These are phyloP conservation scores for Mariannaea sp. DNA, from an alignment of 2,329 filamentous ascomycete genomes.

Conservation along the genomic window DNA sequence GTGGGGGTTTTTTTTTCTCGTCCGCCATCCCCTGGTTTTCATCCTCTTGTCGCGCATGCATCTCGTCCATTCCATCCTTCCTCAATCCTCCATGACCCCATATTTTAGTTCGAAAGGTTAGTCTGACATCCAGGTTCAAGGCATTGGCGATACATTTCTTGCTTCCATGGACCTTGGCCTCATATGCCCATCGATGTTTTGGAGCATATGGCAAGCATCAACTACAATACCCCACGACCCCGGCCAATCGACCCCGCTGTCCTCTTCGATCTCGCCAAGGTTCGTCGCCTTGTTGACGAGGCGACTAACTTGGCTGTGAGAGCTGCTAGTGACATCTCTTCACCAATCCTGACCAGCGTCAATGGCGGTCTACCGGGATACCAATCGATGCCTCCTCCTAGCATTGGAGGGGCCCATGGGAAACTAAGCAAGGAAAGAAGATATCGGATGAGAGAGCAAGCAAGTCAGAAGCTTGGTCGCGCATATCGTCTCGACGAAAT, in stretches of 20 bases:
- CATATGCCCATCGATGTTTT: conserved; percentile 79
- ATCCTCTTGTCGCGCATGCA: background rate
- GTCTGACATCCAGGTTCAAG: conserved; percentile 50
- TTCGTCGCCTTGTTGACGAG: conserved; percentile 78
- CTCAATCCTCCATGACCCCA: background rate
- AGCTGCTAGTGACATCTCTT: conserved; percentile 74
- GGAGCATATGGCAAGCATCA: conserved; percentile 77
- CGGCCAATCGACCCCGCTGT: conserved; percentile 78
- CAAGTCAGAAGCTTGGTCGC: conserved; percentile 74
- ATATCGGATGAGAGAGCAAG: conserved; percentile 79
- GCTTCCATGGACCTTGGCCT: conserved; percentile 83
- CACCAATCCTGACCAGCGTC: conserved; percentile 63
- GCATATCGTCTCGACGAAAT: conserved; percentile 85
- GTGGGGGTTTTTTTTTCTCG: conserved; percentile 38
- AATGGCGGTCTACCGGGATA: conserved; percentile 45
- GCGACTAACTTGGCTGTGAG: conserved; percentile 78
- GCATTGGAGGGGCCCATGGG: conserved; percentile 55
- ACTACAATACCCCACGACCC: conserved; percentile 77
- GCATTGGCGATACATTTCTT: conserved; percentile 85
- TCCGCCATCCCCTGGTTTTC: background rate
- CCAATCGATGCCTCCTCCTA: conserved; percentile 27
- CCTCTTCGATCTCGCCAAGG: conserved; percentile 84
- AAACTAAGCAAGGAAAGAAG: conserved; percentile 78
- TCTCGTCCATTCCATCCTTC: background rate
- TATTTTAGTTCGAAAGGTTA: background rate